Conservation (phyloP, 1,284 basidiomycete species). For the Puccinia hordei region DNA sequence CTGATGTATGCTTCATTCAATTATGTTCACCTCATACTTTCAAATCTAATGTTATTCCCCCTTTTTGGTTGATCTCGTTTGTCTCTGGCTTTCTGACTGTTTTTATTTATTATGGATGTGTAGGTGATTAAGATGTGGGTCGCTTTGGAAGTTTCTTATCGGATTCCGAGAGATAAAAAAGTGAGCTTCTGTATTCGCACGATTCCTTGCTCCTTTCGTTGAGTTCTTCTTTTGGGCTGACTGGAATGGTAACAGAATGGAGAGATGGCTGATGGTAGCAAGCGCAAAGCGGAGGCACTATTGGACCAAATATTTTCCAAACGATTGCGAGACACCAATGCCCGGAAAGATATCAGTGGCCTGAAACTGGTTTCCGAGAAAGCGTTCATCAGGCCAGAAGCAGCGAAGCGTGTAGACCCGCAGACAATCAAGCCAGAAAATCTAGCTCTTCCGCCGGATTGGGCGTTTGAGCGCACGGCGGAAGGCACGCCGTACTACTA, state of each 20-base stretch:
- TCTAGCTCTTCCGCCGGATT: slow-evolving; percentile 51
- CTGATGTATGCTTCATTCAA: slow-evolving; percentile 64
- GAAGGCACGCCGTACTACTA: slow-evolving; percentile 50
- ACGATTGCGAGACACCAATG: slow-evolving; percentile 23
- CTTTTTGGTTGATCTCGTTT: neutral
- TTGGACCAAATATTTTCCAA: slow-evolving; percentile 41
- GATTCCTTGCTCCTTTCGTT: slow-evolving; percentile 53
- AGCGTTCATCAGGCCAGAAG: slow-evolving; percentile 53
- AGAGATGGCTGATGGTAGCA: slow-evolving; percentile 54
- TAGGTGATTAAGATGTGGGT: slow-evolving; percentile 75
- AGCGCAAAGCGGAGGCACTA: slow-evolving; percentile 37
- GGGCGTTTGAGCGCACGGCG: slow-evolving; percentile 25
- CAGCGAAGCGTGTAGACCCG: slow-evolving; percentile 43
- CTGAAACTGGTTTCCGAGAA: slow-evolving; percentile 50
- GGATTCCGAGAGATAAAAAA: slow-evolving; percentile 73
- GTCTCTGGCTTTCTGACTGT: neutral
- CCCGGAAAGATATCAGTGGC: slow-evolving; percentile 50
- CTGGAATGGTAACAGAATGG: slow-evolving; percentile 49
- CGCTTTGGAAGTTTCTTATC: slow-evolving; percentile 72
- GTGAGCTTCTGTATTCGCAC: slow-evolving; percentile 56
- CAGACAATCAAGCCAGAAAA: slow-evolving; percentile 47
- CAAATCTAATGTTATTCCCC: neutral
- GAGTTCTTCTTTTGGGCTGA: neutral
- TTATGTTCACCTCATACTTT: neutral
- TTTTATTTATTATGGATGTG: slow-evolving; percentile 48